Percentiles rank a stretch among this genome's conserved stretches.
These are phyloP conservation scores for Cucumis sativus DNA, from an alignment of 306 rosid species.

Conservation along the genomic window DNA sequence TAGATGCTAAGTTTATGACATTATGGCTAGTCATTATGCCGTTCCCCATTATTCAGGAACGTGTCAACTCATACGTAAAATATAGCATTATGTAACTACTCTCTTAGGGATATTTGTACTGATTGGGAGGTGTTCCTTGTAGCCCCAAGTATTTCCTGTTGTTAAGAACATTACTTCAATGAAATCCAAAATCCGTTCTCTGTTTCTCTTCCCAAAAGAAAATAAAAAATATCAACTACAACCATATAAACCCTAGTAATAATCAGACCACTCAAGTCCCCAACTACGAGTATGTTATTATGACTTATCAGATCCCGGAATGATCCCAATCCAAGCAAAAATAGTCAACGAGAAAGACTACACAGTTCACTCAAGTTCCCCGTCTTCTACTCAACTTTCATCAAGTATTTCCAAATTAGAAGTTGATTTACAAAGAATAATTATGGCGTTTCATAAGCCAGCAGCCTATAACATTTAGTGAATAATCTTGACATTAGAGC, in stretches of 20 bases:
- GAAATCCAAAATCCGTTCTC: not conserved
- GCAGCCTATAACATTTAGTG: not conserved
- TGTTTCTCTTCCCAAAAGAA: not conserved
- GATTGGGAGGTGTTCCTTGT: not conserved
- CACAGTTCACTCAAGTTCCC: not conserved
- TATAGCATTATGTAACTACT: not conserved
- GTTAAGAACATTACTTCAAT: not conserved
- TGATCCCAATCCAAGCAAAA: not conserved
- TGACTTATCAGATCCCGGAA: not conserved
- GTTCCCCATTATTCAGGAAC: not conserved
- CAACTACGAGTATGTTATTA: not conserved
- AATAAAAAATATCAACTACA: not conserved
- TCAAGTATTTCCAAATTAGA: not conserved
- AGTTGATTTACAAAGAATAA: not conserved
- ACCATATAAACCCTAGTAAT: not conserved
- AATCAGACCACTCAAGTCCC: not conserved
- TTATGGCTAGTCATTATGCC: not conserved
- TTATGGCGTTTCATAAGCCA: not conserved
- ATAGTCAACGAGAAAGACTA: not conserved
- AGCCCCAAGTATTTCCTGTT: not conserved
- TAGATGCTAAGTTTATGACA: not conserved
- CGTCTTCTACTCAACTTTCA: not conserved
- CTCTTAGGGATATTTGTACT: not conserved
- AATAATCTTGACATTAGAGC: not conserved
- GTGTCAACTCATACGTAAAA: not conserved